phyloP scores from a whole-genome alignment of 768 basidiomycete genomes.

The Tephrocybe sp. region DNA sequence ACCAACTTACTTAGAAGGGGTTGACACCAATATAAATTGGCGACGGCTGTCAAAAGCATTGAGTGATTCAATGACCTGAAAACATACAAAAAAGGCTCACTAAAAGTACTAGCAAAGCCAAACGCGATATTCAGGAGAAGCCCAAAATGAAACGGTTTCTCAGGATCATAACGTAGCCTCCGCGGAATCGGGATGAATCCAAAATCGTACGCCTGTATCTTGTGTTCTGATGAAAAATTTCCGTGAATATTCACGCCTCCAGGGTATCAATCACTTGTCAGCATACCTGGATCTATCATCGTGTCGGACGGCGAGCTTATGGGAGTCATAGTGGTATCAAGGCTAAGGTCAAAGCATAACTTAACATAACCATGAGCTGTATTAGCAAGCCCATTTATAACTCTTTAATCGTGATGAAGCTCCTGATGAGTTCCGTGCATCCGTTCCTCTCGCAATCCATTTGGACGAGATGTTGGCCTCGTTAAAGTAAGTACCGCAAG shows the following conservation, averaged over 20 bases:
- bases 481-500: no score
- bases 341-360: no score
- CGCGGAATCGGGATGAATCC: conserved; percentile 63
- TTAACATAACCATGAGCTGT: no score
- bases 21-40: conserved; percentile 79
- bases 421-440: no score
- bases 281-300: neutral
- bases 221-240: no score
- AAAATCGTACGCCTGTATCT: conserved; percentile 36
- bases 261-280: neutral
- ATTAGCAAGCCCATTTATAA: no score
- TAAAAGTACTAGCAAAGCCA: conserved; percentile 63
- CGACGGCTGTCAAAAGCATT: conserved; percentile 37
- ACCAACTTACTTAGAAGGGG: conserved; percentile 57
- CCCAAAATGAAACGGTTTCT: conserved; percentile 50
- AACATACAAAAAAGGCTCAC: conserved; percentile 17
- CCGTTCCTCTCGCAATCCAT: no score
- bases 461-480: no score
- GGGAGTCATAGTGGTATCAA: neutral
- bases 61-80: neutral
- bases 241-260: no score
- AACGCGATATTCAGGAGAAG: conserved; percentile 51
- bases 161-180: conserved; percentile 46
- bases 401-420: no score
- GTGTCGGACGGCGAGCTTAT: neutral